Evolutionary conservation across 176 grass and related monocot species (phyloP).

Genomic region (Eleusine coracana): DNA sequence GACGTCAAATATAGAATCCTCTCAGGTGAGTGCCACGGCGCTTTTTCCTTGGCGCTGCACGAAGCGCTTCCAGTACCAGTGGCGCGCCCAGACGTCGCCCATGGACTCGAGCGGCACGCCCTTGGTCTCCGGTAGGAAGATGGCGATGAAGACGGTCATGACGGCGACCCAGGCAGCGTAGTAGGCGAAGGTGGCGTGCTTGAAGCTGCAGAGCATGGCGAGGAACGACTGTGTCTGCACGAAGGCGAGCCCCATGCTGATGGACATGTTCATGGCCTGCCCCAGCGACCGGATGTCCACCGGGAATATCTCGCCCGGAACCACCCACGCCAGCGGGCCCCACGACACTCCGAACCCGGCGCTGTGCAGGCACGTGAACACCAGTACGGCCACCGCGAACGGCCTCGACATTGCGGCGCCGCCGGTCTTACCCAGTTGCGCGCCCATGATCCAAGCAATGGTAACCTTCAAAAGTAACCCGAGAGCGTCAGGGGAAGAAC

Average conservation of each 20-base stretch:
- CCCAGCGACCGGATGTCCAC: constrained; percentile 79
- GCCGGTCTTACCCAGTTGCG: constrained; percentile 38
- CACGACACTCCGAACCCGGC: constrained; percentile 83
- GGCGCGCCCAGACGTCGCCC: constrained; percentile 52
- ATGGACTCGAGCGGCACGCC: constrained; percentile 67
- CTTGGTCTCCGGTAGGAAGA: constrained; percentile 69
- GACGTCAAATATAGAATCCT: too few species aligned
- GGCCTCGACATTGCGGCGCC: constrained; percentile 35
- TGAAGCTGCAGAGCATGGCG: constrained; percentile 79
- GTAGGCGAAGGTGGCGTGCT: constrained; percentile 67
- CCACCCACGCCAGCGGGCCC: constrained; percentile 73
- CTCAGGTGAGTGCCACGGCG: background rate
- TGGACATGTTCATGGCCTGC: constrained; percentile 65
- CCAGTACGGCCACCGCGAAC: constrained; percentile 59
- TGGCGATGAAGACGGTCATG: constrained; percentile 74
- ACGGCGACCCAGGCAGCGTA: constrained; percentile 69
- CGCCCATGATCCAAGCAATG: constrained; percentile 71
- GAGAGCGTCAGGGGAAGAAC: background rate
- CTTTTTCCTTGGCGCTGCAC: background rate
- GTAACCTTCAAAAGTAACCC: constrained; percentile 40
- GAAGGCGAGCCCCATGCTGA: constrained; percentile 55
- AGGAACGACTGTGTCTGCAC: constrained; percentile 79
- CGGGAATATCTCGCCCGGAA: constrained; percentile 79
- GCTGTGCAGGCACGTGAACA: constrained; percentile 53
- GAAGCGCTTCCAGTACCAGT: constrained; percentile 63